Evolutionary conservation across 1,284 basidiomycete genomes (phyloP).

Genomic region (Omphalotus olearius): DNA sequence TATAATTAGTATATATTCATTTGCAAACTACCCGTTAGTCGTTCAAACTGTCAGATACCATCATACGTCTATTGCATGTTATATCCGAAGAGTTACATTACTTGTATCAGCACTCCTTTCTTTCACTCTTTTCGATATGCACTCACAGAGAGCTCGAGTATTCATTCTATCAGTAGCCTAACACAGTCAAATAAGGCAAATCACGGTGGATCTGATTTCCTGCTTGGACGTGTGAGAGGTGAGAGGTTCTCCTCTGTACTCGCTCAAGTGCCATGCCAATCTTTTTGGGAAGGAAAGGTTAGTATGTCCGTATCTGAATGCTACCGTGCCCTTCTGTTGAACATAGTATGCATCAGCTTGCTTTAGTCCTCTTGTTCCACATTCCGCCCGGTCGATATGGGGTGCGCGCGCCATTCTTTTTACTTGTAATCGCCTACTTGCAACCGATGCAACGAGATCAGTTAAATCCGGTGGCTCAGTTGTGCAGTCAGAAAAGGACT

Average conservation of each 20-base stretch:
- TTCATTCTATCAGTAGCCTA: too few species aligned
- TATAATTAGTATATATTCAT: too few species aligned
- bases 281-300: too few species aligned
- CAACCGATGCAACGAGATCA: neutral
- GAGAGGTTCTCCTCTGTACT: neutral
- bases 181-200: too few species aligned
- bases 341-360: slow-evolving; percentile 1
- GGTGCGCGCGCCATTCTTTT: slow-evolving; percentile 1
- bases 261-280: too few species aligned
- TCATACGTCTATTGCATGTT: neutral
- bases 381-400: slow-evolving; percentile 8
- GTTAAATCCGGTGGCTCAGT: slow-evolving; percentile 8
- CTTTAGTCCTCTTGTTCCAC: slow-evolving; percentile 8
- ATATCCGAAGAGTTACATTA: too few species aligned
- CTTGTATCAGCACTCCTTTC: neutral
- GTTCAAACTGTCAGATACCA: neutral
- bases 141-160: too few species aligned
- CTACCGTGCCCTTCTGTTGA: neutral
- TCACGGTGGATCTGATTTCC: neutral
- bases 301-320: neutral
- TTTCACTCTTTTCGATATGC: neutral
- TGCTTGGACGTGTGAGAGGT: neutral
- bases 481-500: slow-evolving; percentile 10
- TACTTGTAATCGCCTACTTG: neutral
- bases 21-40: neutral